Evolutionary conservation across 805 yeast species (phyloP), one percentile per base, ranked within the genome.

Genomic region (Teunomyces tritomae): DNA sequence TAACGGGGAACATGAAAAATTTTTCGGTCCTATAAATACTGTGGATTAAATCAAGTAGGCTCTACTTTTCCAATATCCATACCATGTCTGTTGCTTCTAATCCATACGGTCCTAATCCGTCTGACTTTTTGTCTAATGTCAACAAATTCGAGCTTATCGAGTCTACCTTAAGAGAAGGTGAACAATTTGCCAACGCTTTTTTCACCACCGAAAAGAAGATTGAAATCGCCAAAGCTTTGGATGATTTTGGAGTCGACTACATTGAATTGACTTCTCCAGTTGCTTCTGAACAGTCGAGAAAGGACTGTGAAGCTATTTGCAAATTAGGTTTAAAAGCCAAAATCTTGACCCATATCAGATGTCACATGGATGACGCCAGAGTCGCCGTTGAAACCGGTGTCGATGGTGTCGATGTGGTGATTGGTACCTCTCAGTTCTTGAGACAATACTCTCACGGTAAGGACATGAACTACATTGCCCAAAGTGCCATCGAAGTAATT

Each of bases 311-410:
- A 59, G 77, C 83, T 36, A 77, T 79, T 45, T 79, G 84, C 63
- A 79, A 79, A 68, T 66, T 79, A 54, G 83, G 83, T 3, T 71
- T 79, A 58, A 79, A 78, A 56, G 78, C 84, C 46, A 79, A 79
- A 66, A 76, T 79, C 39, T 70, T 79, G 61, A 79, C 83, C 28
- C 84, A 79, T 61, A 79, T 79, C 49, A 74, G 83, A 68, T 79
- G 84, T 64, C 82, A 78, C 58, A 79, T 79, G 83, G 79, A 77
- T 50, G 84, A 79, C 58, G 84, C 83, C 45, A 71, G 73, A 61
- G 78, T 77, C 39, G 84, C 84, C 1, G 83, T 78, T 20, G 83
- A 79, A 56, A 79, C 83, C 24, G 84, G 84, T 60, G 83, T 79
- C 48, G 84, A 79, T 56, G 84, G 84, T 58, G 83, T 79, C 45